Percentiles rank a stretch among this genome's conserved stretches.
Conservation (phyloP, 192 early-diverging fungal genomes). For the Entophlyctis helioformis region DNA sequence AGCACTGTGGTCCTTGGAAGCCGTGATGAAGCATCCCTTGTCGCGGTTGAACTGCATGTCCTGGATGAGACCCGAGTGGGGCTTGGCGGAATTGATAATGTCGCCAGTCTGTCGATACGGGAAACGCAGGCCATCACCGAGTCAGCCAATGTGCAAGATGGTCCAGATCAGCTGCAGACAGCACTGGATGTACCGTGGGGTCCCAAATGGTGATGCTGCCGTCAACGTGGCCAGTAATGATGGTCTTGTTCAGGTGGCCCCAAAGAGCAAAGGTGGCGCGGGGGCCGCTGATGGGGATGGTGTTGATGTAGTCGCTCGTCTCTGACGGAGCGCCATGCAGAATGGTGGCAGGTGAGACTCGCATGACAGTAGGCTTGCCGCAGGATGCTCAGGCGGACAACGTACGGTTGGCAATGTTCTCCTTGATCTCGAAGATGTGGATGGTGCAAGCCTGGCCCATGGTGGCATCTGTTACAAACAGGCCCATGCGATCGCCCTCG, state of each 20-base stretch:
- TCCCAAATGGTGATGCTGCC: constrained; percentile 83
- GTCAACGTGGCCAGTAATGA: constrained; percentile 90
- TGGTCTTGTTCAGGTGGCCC: constrained; percentile 85
- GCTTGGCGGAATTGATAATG: constrained; percentile 42
- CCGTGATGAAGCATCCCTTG: constrained; percentile 87
- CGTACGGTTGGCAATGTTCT: constrained; percentile 47
- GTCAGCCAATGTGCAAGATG: too few relatives aligned
- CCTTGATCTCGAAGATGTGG: constrained; percentile 68
- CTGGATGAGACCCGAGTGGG: constrained; percentile 63
- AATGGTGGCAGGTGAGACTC: too few relatives aligned
- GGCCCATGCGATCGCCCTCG: constrained; percentile 73
- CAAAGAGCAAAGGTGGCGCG: constrained; percentile 90
- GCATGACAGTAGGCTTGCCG: background rate
- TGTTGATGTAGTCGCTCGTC: constrained; percentile 63
- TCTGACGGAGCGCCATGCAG: constrained; percentile 21
- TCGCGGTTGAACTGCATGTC: constrained; percentile 90
- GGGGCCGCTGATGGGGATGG: constrained; percentile 58
- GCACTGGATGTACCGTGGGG: constrained; percentile 52
- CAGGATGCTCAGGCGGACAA: too few relatives aligned
- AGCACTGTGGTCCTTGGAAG: constrained; percentile 88
- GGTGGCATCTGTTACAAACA: constrained; percentile 90
- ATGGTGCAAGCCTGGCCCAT: constrained; percentile 88
- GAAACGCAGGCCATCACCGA: too few relatives aligned
- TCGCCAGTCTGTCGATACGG: constrained; percentile 47
- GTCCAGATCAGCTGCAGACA: too few relatives aligned